Base-by-base conservation (phyloP, 176 grass and related monocot species). In the Rhipidocladum racemiflorum region DNA sequence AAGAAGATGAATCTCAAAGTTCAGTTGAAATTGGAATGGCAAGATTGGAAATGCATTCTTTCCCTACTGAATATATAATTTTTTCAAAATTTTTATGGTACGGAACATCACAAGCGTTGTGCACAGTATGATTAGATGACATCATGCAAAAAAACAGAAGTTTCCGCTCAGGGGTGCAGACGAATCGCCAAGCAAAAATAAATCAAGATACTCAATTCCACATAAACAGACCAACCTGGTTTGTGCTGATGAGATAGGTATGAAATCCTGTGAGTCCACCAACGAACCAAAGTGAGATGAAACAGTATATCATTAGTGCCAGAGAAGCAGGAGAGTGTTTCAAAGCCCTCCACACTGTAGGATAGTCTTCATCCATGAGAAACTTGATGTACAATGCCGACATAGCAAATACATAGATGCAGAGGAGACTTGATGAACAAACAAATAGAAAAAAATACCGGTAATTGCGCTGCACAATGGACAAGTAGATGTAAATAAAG, bases 341-440 rank as follows among this genome's bases (percentile, higher is more conserved):
- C 87, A 95, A 81, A 76, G 93, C 93, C 82, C 90, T 95, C 93
- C 93, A 95, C 65, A 95, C 87, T n/a, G 93, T 95, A 67, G 90
- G 87, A 83, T 95, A 92, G 76, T 84, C 87, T 72, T 43, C 82
- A 64, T 92, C 87, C 93, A 95, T 92, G 51, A 95, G 85, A 88
- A 92, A 88, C 63, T 95, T 95, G 82, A 95, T 90, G 78, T 95
- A 86, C 28, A 95, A 87, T 72, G 93, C 85, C 21, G 85, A 88
- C 80, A 95, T 82, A 75, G 85, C 74, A 55, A 95, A 95, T 64
- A 95, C 75, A 50, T 86, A 95, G 43, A 90, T 84, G 85, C 93
- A 95, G 64, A 95, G 90, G 35, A 95, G 68, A 50, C 81, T 88
- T 67, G 93, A 87, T 4, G 89, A 90, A 83, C 85, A 90, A 69